phyloP scores from a whole-genome alignment of 768 basidiomycete genomes.

The Boletus fagicola region DNA sequence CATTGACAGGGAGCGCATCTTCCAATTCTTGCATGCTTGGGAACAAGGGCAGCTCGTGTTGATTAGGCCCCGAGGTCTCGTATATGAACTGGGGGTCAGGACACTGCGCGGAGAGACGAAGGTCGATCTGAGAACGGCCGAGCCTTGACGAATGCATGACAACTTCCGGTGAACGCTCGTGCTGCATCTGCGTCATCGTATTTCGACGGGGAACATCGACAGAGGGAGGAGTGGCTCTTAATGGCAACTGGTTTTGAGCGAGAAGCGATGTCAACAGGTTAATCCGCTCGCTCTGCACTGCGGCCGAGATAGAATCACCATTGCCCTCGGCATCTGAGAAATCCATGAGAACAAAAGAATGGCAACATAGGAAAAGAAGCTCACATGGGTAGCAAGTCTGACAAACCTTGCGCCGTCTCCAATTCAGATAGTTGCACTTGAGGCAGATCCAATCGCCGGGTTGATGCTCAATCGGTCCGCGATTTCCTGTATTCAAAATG shows the following conservation, averaged over 20 bases:
- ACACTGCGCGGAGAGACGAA: slow-evolving; percentile 42
- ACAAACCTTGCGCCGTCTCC: slow-evolving; percentile 85
- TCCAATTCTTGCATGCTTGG: slow-evolving; percentile 27
- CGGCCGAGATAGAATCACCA: slow-evolving; percentile 81
- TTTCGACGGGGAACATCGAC: slow-evolving; percentile 38
- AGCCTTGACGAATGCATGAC: slow-evolving; percentile 34
- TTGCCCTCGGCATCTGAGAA: slow-evolving; percentile 78
- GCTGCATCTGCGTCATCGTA: slow-evolving; percentile 47
- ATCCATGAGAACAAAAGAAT: slow-evolving; percentile 12
- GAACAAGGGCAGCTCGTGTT: slow-evolving; percentile 42
- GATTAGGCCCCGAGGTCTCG: slow-evolving; percentile 54
- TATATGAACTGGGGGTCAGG: slow-evolving; percentile 57
- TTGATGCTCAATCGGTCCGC: slow-evolving; percentile 84
- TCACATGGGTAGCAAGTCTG: slow-evolving; percentile 84
- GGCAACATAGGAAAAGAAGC: slow-evolving; percentile 30
- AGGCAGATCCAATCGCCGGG: slow-evolving; percentile 81
- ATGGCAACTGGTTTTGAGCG: slow-evolving; percentile 47
- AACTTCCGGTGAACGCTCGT: slow-evolving; percentile 40
- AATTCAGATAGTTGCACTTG: slow-evolving; percentile 86
- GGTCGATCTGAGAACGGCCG: slow-evolving; percentile 51
- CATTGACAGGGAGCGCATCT: slow-evolving; percentile 26
- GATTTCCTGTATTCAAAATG: slow-evolving; percentile 85
- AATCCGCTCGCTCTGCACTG: slow-evolving; percentile 83
- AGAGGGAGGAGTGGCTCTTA: slow-evolving; percentile 16
- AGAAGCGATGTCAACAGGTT: slow-evolving; percentile 75